phyloP scores from a whole-genome alignment of 2,329 filamentous ascomycete genomes.

The Xylariales sp. region DNA sequence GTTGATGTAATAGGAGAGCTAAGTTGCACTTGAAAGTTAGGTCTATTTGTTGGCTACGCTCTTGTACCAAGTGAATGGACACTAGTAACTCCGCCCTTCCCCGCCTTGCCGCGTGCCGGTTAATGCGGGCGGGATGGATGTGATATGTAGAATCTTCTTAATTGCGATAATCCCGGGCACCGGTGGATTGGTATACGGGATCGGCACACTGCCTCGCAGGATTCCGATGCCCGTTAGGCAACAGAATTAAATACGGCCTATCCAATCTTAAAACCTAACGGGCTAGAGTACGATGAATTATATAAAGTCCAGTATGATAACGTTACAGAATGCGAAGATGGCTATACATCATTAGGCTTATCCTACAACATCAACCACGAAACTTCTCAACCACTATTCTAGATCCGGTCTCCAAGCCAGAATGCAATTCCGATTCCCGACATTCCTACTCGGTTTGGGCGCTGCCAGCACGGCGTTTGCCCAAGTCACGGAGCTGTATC shows the following conservation, averaged over 20 bases:
- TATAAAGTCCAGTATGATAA: not conserved
- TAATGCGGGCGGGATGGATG: too few species aligned
- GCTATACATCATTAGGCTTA: not conserved
- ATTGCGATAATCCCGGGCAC: too few species aligned
- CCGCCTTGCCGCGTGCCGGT: too few species aligned
- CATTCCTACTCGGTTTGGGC: not conserved
- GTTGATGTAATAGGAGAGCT: too few species aligned
- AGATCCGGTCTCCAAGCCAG: not conserved
- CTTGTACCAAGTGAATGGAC: too few species aligned
- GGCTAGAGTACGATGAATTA: not conserved
- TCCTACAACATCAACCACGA: not conserved
- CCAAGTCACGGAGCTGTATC: not conserved
- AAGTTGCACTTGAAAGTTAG: too few species aligned
- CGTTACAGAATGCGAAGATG: not conserved
- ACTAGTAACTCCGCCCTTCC: too few species aligned
- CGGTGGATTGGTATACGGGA: too few species aligned
- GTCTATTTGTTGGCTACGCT: too few species aligned
- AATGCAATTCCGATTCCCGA: not conserved
- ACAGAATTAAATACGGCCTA: not conserved
- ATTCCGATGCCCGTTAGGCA: constrained; percentile 1
- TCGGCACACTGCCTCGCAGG: not conserved
- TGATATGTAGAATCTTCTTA: too few species aligned
- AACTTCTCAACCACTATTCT: not conserved
- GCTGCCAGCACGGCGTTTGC: not conserved
- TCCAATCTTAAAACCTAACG: not conserved